A percentile compares a stretch with the other conserved stretches of the same genome.
Evolutionary conservation across 352 stramenopile genomes (phyloP).

Genomic region (Pythium insidiosum): DNA sequence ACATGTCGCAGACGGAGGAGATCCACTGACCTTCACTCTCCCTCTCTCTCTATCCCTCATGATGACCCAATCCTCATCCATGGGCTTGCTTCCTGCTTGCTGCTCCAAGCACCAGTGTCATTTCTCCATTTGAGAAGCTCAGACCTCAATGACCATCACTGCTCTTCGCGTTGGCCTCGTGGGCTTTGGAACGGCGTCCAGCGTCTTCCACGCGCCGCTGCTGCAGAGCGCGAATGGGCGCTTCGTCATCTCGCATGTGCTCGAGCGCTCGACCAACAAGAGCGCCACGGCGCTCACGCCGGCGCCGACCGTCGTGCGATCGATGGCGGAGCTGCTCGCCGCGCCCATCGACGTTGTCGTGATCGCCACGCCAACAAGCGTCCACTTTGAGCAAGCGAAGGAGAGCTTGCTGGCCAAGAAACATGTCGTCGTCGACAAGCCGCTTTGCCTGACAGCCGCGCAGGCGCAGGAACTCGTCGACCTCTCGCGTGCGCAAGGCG

Average conservation of each 20-base stretch:
- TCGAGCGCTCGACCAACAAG: conserved; percentile 64
- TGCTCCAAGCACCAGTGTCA: no score
- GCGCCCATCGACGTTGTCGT: conserved; percentile 54
- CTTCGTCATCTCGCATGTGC: conserved; percentile 68
- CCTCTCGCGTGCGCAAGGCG: conserved; percentile 32
- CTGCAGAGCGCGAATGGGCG: conserved; percentile 37
- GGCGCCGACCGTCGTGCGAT: conserved; percentile 48
- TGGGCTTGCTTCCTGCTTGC: no score
- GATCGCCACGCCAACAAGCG: conserved; percentile 61
- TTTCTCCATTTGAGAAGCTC: no score
- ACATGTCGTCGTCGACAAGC: conserved; percentile 75
- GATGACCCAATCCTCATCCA: no score
- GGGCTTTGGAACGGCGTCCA: conserved; percentile 61
- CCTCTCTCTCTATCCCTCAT: no score
- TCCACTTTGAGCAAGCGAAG: conserved; percentile 74
- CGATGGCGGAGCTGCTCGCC: conserved; percentile 59
- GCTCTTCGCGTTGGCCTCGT: conserved; percentile 70
- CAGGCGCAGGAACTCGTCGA: conserved; percentile 45
- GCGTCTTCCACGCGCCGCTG: conserved; percentile 67
- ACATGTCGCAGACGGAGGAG: no score
- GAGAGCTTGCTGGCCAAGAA: conserved; percentile 58
- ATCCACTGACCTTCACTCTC: no score
- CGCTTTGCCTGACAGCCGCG: conserved; percentile 43
- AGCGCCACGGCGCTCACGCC: conserved; percentile 39
- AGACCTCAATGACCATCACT: no score